Base-by-base conservation (phyloP, 176 grass and related monocot genomes). In the Tuctoria greenei region DNA sequence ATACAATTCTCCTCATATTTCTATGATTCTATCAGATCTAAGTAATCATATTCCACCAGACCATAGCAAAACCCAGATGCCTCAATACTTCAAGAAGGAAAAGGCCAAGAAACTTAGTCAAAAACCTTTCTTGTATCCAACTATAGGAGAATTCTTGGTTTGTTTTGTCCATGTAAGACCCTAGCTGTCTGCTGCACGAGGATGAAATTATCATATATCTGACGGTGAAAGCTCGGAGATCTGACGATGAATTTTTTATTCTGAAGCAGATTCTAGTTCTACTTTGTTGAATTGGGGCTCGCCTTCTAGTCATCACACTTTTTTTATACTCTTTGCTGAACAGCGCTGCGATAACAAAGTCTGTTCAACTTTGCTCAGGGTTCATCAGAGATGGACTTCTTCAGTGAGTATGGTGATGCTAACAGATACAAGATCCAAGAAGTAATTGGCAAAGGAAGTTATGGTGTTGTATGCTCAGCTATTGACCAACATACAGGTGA, bases 391-490 rank as follows among this genome's bases (percentile, higher is more conserved):
- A 83, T 90, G 86, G 89, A 98, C 14, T 97, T 98, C 90, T 98
- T 98, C 84, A 93, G 73, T 16, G 95, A 93, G 64, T 98, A 98
- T 35, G 89, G 82, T 31, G 91, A 94, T 64, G 87, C 89, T n/a
- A 98, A 94, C 81, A 87, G 95, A 83, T 98, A 94, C 82, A 86
- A 79, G 80, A 98, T 98, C 63, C 91, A 92, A 78, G 91, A 98
- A 76, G 88, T 98, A 61, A 66, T 98, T 7, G 95, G 95, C 35
- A 98, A 94, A 90, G 95, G 95, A 55, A 98, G 95, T 59, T 98
- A 98, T 61, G 91, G 95, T 40, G 88, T 98, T 43, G 95, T 98
- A 61, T 98, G 89, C 79, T 98, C 95, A 59, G 95, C 91, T 80
- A 84, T 85, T 66, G 95, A 98, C 54, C 88, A 87, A 66, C 89